Conservation (phyloP, 306 rosid species). For the Adenanthera pavonina region DNA sequence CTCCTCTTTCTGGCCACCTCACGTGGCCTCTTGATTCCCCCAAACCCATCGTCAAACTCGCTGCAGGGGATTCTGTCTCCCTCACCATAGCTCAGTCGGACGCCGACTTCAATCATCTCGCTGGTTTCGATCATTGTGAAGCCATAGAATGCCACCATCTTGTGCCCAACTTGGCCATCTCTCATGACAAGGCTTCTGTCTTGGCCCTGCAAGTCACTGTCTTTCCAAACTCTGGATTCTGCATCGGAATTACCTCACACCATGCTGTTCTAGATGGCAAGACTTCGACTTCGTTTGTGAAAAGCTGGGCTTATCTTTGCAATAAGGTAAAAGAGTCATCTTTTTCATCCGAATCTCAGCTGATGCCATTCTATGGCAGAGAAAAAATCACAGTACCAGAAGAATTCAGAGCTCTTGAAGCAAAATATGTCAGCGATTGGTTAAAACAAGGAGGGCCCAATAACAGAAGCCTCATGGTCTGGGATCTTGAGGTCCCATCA, state of each 20-base stretch:
- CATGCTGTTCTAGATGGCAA: constrained; percentile 55
- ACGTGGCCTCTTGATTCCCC: constrained; percentile 44
- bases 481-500: constrained; percentile 40
- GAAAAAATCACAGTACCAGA: constrained; percentile 49
- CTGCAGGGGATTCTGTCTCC: constrained; percentile 28
- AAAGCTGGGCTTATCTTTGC: constrained; percentile 66
- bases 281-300: constrained; percentile 47
- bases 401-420: not conserved
- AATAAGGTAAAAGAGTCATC: not conserved
- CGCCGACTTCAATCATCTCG: constrained; percentile 41
- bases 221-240: constrained; percentile 41
- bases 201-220: constrained; percentile 44
- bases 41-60: constrained; percentile 32
- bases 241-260: constrained; percentile 50
- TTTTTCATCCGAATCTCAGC: constrained; percentile 12
- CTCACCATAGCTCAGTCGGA: constrained; percentile 49
- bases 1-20: constrained; percentile 44
- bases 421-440: constrained; percentile 44
- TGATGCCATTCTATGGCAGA: constrained; percentile 50
- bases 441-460: constrained; percentile 43
- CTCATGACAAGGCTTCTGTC: constrained; percentile 36
- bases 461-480: constrained; percentile 50
- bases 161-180: constrained; percentile 39
- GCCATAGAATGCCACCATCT: constrained; percentile 43
- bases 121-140: constrained; percentile 9